phyloP scores from a whole-genome alignment of 495 filamentous ascomycete genomes.

The Sphaerosporella brunnea region DNA sequence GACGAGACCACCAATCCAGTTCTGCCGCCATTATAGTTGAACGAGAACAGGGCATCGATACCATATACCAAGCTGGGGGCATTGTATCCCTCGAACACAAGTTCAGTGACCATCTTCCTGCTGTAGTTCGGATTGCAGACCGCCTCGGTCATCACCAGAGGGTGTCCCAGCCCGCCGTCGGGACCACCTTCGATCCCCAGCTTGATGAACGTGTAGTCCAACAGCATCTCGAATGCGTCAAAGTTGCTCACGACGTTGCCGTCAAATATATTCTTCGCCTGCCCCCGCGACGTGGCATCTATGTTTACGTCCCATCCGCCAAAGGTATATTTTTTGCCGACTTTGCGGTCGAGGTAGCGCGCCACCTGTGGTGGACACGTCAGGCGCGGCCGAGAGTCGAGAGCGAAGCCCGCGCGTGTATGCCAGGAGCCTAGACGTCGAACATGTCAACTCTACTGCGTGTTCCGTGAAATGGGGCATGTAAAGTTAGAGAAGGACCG shows the following conservation, averaged over 20 bases:
- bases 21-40: constrained; percentile 73
- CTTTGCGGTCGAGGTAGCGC: constrained; percentile 81
- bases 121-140: constrained; percentile 78
- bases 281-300: constrained; percentile 79
- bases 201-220: constrained; percentile 87
- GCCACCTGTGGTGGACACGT: constrained; percentile 76
- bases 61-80: constrained; percentile 79
- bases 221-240: constrained; percentile 83
- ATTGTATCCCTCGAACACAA: constrained; percentile 85
- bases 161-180: constrained; percentile 55
- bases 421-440: constrained; percentile 56
- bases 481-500: constrained; percentile 7
- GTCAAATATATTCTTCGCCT: constrained; percentile 82
- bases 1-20: constrained; percentile 81
- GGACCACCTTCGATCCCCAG: constrained; percentile 61
- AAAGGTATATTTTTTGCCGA: constrained; percentile 74
- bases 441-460: no score
- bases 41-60: constrained; percentile 91
- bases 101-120: constrained; percentile 83
- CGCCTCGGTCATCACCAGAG: constrained; percentile 90
- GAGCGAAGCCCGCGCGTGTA: constrained; percentile 88
- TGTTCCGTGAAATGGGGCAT: not conserved
- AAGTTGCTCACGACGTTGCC: constrained; percentile 87
- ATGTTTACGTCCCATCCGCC: constrained; percentile 80
- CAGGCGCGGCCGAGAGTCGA: constrained; percentile 61